phyloP scores from a whole-genome alignment of 495 filamentous ascomycete species.

The Cryomyces minteri region DNA sequence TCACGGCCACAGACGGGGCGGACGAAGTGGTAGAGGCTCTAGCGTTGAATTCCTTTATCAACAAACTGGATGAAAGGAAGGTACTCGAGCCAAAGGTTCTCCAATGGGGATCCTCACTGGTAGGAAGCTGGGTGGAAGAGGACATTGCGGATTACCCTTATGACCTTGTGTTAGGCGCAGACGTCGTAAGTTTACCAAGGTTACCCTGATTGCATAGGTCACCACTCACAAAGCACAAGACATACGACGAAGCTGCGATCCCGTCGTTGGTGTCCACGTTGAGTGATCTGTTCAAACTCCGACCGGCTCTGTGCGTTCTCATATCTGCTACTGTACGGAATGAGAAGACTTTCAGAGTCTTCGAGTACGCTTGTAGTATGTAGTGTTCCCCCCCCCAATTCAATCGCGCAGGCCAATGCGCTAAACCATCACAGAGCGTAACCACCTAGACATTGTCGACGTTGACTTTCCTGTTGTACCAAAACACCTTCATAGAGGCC shows the following conservation, averaged over 20 bases:
- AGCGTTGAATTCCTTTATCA: slow-evolving; percentile 46
- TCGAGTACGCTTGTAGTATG: slow-evolving; percentile 39
- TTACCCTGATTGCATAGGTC: neutral
- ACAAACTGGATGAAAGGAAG: slow-evolving; percentile 31
- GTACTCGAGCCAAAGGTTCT: slow-evolving; percentile 30
- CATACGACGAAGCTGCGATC: slow-evolving; percentile 42
- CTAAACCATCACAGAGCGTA: slow-evolving; percentile 7
- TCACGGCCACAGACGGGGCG: slow-evolving; percentile 70
- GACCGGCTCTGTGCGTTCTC: slow-evolving; percentile 29
- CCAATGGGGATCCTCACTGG: slow-evolving; percentile 34
- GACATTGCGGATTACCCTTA: slow-evolving; percentile 8
- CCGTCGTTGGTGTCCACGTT: slow-evolving; percentile 39
- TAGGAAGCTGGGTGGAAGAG: slow-evolving; percentile 8
- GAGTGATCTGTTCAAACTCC: slow-evolving; percentile 31
- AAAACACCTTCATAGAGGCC: slow-evolving; percentile 8
- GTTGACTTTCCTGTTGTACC: slow-evolving; percentile 10
- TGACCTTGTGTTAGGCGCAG: slow-evolving; percentile 20
- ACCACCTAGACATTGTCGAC: slow-evolving; percentile 10
- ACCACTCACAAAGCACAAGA: slow-evolving; percentile 22
- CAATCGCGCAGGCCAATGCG: neutral
- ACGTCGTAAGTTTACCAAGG: slow-evolving; percentile 15
- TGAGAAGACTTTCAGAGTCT: slow-evolving; percentile 38
- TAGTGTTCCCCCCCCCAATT: slow-evolving; percentile 4
- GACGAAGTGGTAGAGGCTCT: slow-evolving; percentile 50
- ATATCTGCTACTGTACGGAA: slow-evolving; percentile 46